These are phyloP conservation scores for Amanita rubescens DNA, from an alignment of 768 basidiomycete species.

Conservation along the genomic window DNA sequence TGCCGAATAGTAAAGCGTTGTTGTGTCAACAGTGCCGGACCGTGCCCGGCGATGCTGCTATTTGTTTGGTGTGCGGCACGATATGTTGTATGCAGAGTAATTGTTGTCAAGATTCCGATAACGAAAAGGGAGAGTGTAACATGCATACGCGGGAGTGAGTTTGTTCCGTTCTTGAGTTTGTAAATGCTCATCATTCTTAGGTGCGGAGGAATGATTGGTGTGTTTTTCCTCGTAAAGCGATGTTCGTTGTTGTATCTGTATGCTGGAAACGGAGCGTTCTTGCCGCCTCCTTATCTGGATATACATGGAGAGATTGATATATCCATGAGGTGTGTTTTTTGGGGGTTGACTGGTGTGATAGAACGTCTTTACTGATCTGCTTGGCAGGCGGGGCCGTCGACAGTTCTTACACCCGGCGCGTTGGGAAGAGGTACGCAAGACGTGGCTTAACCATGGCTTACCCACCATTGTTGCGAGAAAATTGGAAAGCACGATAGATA, in stretches of 20 bases:
- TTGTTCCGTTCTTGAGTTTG: neutral
- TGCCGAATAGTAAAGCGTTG: constrained; percentile 60
- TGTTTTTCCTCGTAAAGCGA: constrained; percentile 89
- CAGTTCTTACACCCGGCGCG: constrained; percentile 81
- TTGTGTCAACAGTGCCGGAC: constrained; percentile 72
- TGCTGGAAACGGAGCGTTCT: constrained; percentile 83
- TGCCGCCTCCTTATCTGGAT: constrained; percentile 86
- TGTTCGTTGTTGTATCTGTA: constrained; percentile 88
- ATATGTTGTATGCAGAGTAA: constrained; percentile 87
- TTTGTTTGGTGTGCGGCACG: constrained; percentile 87
- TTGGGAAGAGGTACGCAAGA: constrained; percentile 87
- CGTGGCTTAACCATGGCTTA: constrained; percentile 86
- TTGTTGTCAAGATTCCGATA: constrained; percentile 73
- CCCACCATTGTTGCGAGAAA: constrained; percentile 87
- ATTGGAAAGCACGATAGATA: constrained; percentile 79
- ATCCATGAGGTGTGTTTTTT: constrained; percentile 67
- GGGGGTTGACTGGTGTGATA: neutral
- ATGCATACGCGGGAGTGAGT: constrained; percentile 91
- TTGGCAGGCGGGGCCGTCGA: constrained; percentile 69
- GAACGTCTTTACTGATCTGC: neutral
- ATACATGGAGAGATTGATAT: constrained; percentile 90
- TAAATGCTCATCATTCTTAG: constrained; percentile 35
- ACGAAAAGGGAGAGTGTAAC: constrained; percentile 86
- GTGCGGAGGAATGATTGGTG: constrained; percentile 82
- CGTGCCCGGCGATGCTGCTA: constrained; percentile 77